A percentile compares a stretch with the other conserved stretches of the same genome.
Evolutionary conservation across 805 yeast genomes (phyloP).

Genomic region (Cyberlindnera euphorbiiphila): DNA sequence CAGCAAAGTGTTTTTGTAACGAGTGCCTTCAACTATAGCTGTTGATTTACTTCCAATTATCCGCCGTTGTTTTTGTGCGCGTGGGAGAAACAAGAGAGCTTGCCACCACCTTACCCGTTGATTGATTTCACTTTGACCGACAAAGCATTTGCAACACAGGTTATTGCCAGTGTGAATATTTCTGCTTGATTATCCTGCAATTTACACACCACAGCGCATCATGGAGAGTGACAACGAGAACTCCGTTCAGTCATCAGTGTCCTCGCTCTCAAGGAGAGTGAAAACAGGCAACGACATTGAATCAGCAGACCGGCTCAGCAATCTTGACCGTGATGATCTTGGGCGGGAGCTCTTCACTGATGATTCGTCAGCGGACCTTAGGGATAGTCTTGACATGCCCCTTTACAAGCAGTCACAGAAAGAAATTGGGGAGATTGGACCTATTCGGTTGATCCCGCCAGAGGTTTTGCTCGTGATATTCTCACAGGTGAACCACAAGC

Average conservation of each 20-base stretch:
- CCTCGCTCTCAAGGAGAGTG: conserved; percentile 17
- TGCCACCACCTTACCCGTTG: too few species aligned
- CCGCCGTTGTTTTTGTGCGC: too few species aligned
- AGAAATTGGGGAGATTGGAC: conserved; percentile 13
- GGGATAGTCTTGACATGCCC: conserved; percentile 3
- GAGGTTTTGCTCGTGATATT: conserved; percentile 63
- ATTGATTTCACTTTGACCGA: too few species aligned
- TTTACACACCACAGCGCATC: background rate
- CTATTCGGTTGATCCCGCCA: conserved; percentile 38
- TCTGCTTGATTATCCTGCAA: background rate
- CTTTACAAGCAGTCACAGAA: conserved; percentile 2
- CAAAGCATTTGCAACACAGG: too few species aligned
- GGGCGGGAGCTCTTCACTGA: conserved; percentile 13
- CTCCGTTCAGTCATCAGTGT: conserved; percentile 20
- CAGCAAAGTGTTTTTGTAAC: too few species aligned
- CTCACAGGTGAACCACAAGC: conserved; percentile 55
- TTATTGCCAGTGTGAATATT: background rate
- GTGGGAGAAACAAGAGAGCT: too few species aligned
- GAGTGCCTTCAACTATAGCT: too few species aligned
- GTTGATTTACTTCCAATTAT: too few species aligned
- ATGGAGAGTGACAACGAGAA: conserved; percentile 26
- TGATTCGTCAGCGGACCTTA: conserved; percentile 7
- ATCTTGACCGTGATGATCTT: conserved; percentile 17
- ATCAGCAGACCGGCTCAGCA: conserved; percentile 6
- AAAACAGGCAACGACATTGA: conserved; percentile 8